A percentile compares a stretch with the other conserved stretches of the same genome.
These are phyloP conservation scores for Aspergillus floridensis DNA, from an alignment of 2,329 filamentous ascomycete species.

Conservation along the genomic window DNA sequence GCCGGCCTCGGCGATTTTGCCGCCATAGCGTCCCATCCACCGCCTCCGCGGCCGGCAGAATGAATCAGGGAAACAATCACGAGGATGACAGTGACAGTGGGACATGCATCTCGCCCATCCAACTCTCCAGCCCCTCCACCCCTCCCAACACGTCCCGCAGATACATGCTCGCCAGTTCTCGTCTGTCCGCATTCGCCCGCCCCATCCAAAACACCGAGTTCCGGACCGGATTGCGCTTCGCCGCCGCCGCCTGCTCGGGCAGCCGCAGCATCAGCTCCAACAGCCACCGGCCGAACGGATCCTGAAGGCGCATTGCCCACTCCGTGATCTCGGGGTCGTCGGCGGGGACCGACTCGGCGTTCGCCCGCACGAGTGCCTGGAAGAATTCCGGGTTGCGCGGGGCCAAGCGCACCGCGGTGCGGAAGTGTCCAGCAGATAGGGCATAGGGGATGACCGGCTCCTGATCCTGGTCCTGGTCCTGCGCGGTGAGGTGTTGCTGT, in stretches of 20 bases:
- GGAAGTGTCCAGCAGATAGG: slow-evolving; percentile 36
- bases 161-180: slow-evolving; percentile 22
- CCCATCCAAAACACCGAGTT: slow-evolving; percentile 28
- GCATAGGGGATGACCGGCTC: slow-evolving; percentile 18
- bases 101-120: slow-evolving; percentile 26
- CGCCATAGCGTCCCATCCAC: neutral
- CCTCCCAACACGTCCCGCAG: slow-evolving; percentile 25
- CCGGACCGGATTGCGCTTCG: slow-evolving; percentile 12
- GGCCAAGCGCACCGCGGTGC: slow-evolving; percentile 28
- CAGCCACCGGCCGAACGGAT: slow-evolving; percentile 35
- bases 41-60: neutral
- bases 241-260: slow-evolving; percentile 24
- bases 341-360: slow-evolving; percentile 38
- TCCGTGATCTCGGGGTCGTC: slow-evolving; percentile 36
- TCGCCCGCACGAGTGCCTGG: slow-evolving; percentile 35
- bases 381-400: slow-evolving; percentile 29
- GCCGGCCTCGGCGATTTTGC: neutral
- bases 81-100: neutral
- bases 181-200: slow-evolving; percentile 17
- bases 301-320: slow-evolving; percentile 33
- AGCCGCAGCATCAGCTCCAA: slow-evolving; percentile 35
- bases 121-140: slow-evolving; percentile 21
- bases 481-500: neutral
- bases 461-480: slow-evolving; percentile 1
- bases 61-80: neutral